Evolutionary conservation across 1,284 basidiomycete species (phyloP), one percentile per base, ranked within the genome.

Genomic region (Athelia sp.): DNA sequence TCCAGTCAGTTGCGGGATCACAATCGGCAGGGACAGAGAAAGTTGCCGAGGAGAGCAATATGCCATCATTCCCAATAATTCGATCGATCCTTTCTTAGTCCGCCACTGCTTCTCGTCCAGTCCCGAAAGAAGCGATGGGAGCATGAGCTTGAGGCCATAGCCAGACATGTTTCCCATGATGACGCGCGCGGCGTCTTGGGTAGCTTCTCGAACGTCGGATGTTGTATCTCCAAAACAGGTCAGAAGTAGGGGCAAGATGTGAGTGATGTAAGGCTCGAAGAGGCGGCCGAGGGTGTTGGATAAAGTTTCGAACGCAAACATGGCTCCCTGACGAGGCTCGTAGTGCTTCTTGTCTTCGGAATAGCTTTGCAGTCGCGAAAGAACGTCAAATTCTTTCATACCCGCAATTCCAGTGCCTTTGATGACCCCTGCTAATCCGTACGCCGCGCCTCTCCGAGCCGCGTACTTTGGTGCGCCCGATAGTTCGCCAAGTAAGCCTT

Each of bases 71-170:
- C 97, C 97, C 49, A 99, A 75, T n/a, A 99, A 72, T 66, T 99
- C 97, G 56, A 99, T 98, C 2, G 94, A 96, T 1, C 80, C 97
- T 72, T 98, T 98, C 75, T 99, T 99, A 1, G 95, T 93, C 23
- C 96, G 80, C 97, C 97, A 99, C 66, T 99, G 97, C 66, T 98
- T 98, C 67, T 99, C 97, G 58, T 98, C 95, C 44, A 99, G 74
- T 31, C 94, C 96, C 31, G 86, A 87, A 4, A 99, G 77, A 8
- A 99, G 69, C 1, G 90, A 88, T 0, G 97, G 97, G 4, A 99
- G 73, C 54, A 99, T 94, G 47, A 94, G 80, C 71, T 99, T 99
- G 65, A 99, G 89, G 43, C 93, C 94, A 65, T 95, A 92, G 48
- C 92, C 94, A 9, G 93, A 96, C 62, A 99, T 78, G 57, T 91